phyloP scores from a whole-genome alignment of 768 basidiomycete species.

The Lactarius hatsudake region DNA sequence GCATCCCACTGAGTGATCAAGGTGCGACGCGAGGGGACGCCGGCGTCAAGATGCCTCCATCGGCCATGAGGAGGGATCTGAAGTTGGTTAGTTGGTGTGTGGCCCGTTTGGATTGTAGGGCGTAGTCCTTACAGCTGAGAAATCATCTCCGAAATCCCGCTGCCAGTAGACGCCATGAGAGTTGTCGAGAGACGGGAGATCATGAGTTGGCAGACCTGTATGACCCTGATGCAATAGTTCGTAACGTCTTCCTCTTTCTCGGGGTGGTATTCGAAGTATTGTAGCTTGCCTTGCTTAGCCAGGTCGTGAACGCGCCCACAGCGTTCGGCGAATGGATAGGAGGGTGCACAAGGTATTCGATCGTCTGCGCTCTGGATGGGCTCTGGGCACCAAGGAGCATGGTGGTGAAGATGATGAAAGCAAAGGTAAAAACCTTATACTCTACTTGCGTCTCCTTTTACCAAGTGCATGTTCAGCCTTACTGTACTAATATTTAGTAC shows the following conservation, averaged over 20 bases:
- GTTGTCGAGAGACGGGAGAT: background rate
- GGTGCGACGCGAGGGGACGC: conserved; percentile 60
- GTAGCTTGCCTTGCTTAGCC: conserved; percentile 66
- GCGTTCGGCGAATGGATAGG: conserved; percentile 84
- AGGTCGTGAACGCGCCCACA: conserved; percentile 77
- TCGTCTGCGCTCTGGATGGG: conserved; percentile 37
- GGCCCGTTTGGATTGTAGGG: background rate
- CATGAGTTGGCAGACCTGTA: conserved; percentile 52
- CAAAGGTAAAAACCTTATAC: conserved; percentile 24
- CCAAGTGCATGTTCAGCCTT: background rate
- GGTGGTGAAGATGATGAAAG: conserved; percentile 4
- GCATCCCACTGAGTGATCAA: conserved; percentile 56
- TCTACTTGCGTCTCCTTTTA: background rate
- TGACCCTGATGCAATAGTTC: conserved; percentile 71
- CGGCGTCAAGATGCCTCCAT: conserved; percentile 85
- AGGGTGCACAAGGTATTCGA: conserved; percentile 78
- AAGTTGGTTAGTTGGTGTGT: background rate
- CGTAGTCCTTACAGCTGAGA: conserved; percentile 50
- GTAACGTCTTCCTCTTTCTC: conserved; percentile 68
- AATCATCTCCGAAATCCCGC: conserved; percentile 79
- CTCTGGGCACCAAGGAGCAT: conserved; percentile 21
- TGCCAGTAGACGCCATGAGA: conserved; percentile 31
- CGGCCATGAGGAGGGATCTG: conserved; percentile 87
- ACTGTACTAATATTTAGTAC: background rate
- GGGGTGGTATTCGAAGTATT: conserved; percentile 86